These are phyloP conservation scores for Solanum sejunctum DNA, from an alignment of 257 asterid species.

Conservation along the genomic window DNA sequence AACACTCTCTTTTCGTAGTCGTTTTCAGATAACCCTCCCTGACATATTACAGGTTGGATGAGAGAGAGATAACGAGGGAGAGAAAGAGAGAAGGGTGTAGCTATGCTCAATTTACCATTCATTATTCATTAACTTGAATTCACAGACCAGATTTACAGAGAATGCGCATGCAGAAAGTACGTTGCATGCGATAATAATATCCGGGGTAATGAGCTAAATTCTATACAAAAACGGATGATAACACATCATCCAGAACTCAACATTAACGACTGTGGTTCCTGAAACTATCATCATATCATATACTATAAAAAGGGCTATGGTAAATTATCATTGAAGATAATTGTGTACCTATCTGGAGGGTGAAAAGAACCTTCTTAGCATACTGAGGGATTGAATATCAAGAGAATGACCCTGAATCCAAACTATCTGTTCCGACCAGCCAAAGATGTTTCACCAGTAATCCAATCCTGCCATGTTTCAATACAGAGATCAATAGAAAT, in stretches of 20 bases:
- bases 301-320: background rate
- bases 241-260: background rate
- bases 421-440: background rate
- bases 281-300: background rate
- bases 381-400: background rate
- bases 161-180: background rate
- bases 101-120: background rate
- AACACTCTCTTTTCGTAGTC: background rate
- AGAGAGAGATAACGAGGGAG: background rate
- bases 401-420: background rate
- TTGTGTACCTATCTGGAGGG: background rate
- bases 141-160: background rate
- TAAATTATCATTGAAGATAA: background rate
- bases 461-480: background rate
- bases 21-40: background rate
- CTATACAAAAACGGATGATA: background rate
- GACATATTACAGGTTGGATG: background rate
- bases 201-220: background rate
- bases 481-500: background rate
- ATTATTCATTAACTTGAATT: background rate
- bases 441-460: constrained; percentile 1
- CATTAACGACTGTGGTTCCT: background rate
- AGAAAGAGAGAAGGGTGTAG: background rate
- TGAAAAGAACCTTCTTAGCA: background rate
- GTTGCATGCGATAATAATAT: background rate